These are phyloP conservation scores for Bodo saltans DNA, from an alignment of 78 protist species.

Conservation along the genomic window DNA sequence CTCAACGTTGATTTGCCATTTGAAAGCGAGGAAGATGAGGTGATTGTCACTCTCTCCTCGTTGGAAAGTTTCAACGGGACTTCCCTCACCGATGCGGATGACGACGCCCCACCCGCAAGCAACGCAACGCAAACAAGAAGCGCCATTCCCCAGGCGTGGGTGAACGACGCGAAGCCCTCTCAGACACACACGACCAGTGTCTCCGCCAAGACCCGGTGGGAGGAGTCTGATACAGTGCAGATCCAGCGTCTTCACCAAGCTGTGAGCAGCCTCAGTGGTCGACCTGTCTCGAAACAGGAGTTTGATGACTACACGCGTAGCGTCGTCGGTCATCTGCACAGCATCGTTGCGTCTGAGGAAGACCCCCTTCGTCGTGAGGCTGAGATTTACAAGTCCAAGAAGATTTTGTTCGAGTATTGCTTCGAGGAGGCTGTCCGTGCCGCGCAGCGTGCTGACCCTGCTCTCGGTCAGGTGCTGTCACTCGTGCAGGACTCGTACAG, in stretches of 20 bases:
- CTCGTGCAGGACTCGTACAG: conserved; percentile 9
- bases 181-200: not conserved
- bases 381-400: conserved; percentile 22
- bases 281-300: not conserved
- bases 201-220: conserved; percentile 14
- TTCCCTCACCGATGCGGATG: conserved; percentile 6
- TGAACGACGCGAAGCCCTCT: not conserved
- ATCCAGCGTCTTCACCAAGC: conserved; percentile 31
- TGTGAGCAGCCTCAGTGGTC: not conserved
- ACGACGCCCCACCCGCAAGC: conserved; percentile 3
- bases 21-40: conserved; percentile 44
- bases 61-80: conserved; percentile 44
- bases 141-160: not conserved
- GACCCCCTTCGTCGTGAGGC: conserved; percentile 7
- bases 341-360: conserved; percentile 1
- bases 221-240: not conserved
- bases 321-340: conserved; percentile 17
- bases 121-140: not conserved
- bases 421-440: conserved; percentile 12
- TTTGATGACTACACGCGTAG: conserved; percentile 13
- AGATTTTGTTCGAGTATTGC: conserved; percentile 30
- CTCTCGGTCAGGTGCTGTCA: not conserved
- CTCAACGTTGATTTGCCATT: conserved; percentile 26
- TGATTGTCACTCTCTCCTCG: conserved; percentile 24
- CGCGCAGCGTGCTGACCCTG: conserved; percentile 1